Percentiles rank a stretch among this genome's conserved stretches.
phyloP scores from a whole-genome alignment of 108 stramenopile genomes.

The Bacterosira constricta region DNA sequence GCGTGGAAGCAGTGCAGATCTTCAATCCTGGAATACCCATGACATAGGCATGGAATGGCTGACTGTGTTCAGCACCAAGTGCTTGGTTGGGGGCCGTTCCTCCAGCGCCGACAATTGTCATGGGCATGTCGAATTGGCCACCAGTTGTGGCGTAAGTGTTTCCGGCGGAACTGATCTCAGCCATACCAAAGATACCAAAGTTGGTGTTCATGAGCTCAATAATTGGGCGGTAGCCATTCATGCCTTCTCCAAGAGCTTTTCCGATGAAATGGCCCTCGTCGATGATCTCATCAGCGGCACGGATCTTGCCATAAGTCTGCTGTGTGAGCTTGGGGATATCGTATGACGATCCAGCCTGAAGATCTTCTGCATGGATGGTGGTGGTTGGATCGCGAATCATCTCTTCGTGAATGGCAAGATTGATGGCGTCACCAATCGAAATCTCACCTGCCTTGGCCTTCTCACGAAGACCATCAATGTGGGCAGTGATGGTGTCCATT shows the following conservation, averaged over 20 bases:
- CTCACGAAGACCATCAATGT: conserved; percentile 74
- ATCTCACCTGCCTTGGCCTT: conserved; percentile 92
- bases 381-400: conserved; percentile 99
- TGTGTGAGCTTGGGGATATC: conserved; percentile 98
- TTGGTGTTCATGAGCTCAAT: conserved; percentile 99
- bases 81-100: conserved; percentile 98
- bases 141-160: conserved; percentile 99
- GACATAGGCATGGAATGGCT: conserved; percentile 98
- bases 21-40: conserved; percentile 99
- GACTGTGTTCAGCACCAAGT: conserved; percentile 97
- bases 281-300: conserved; percentile 99
- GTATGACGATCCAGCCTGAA: conserved; percentile 97
- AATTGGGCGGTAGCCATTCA: conserved; percentile 98
- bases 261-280: conserved; percentile 99
- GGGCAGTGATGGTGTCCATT: conserved; percentile 74
- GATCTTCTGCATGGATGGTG: conserved; percentile 98
- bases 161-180: conserved; percentile 95
- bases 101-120: conserved; percentile 98
- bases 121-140: conserved; percentile 98
- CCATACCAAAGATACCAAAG: conserved; percentile 99
- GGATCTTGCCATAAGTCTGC: conserved; percentile 93
- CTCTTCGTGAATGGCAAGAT: conserved; percentile 98
- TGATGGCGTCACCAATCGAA: conserved; percentile 98
- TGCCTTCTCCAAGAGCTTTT: conserved; percentile 97
- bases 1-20: conserved; percentile 97